Conservation (phyloP, 2,329 filamentous ascomycete species). For the Trichoderma pleuroti region DNA sequence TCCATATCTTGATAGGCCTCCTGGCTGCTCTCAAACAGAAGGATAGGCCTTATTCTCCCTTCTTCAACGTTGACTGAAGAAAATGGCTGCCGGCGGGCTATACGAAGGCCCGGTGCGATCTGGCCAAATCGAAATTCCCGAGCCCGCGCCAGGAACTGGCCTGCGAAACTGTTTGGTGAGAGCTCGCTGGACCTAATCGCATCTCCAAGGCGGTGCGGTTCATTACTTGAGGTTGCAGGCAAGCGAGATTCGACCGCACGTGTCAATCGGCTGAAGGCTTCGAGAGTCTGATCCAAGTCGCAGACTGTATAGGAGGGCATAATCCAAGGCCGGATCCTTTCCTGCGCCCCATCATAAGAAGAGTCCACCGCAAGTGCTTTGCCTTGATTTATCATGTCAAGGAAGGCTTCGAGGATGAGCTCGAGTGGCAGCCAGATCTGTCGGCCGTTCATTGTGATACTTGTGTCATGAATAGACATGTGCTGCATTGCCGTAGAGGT, state of each 20-base stretch:
- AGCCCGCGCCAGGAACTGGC: not conserved
- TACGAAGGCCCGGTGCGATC: constrained; percentile 7
- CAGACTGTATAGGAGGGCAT: constrained; percentile 1
- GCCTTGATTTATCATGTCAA: constrained; percentile 10
- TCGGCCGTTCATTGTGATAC: constrained; percentile 7
- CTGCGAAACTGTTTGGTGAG: not conserved
- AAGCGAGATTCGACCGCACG: constrained; percentile 6
- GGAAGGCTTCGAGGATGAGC: constrained; percentile 3
- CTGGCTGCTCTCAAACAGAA: constrained; percentile 11
- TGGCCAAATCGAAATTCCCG: not conserved
- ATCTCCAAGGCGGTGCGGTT: not conserved
- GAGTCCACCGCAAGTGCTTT: constrained; percentile 5
- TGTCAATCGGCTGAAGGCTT: not conserved
- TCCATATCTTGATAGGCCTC: not conserved
- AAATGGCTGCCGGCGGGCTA: constrained; percentile 9
- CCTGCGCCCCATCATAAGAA: not conserved
- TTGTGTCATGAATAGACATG: constrained; percentile 7
- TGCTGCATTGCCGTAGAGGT: constrained; percentile 10
- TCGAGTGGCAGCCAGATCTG: constrained; percentile 5
- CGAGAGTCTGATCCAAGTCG: not conserved
- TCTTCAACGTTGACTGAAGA: not conserved
- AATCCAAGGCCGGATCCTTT: not conserved
- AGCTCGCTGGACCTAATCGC: not conserved
- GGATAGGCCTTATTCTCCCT: not conserved
- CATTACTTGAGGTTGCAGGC: not conserved